Base-by-base conservation (phyloP, 257 asterid genomes). In the Craterostigma plantagineum region DNA sequence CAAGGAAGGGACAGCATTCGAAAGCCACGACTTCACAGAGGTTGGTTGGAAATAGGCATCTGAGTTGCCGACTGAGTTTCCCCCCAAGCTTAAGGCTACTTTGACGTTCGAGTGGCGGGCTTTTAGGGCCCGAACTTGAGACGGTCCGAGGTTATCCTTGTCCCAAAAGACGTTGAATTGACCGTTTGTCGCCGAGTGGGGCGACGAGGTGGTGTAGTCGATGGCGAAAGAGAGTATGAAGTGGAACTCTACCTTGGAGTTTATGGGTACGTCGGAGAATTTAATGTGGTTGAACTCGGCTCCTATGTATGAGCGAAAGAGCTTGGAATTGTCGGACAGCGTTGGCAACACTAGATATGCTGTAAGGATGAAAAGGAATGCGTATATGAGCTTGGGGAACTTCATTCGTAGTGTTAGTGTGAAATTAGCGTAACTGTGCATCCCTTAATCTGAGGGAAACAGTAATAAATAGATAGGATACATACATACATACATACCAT, bases 201-300 rank as follows among this genome's bases (percentile, higher is more conserved):
- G 50, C 11, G 85, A 64, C 0, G 74, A 57, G 45, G 73, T 51
- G 0, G 91, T 73, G 71, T 84, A 84, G 63, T 84, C 93, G 34
- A 84, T 76, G 48, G 93, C 76, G 38, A 84, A 84, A 0, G 96
- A 64, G 38, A 84, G 92, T 43, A 84, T 79, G 82, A 67, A 84
- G 67, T 84, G 93, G 60, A 84, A 80, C 13, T 83, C 80, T 2
- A 84, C 92, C 1, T 16, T 35, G 3, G 81, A 49, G 51, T 63
- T 61, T 34, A 79, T 57, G 7, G 96, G 96, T 14, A 84, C 42
- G 42, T 79, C 92, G 10, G 74, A 61, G 47, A 84, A 72, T 10
- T 61, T 62, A 3, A 79, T 84, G 35, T 66, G 55, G 30, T 68
- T 78, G 61, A 79, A 79, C 36, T 78, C 77, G 5, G 95, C 85